These are phyloP conservation scores for Solanum acaule DNA, from an alignment of 257 asterid species.

Conservation along the genomic window DNA sequence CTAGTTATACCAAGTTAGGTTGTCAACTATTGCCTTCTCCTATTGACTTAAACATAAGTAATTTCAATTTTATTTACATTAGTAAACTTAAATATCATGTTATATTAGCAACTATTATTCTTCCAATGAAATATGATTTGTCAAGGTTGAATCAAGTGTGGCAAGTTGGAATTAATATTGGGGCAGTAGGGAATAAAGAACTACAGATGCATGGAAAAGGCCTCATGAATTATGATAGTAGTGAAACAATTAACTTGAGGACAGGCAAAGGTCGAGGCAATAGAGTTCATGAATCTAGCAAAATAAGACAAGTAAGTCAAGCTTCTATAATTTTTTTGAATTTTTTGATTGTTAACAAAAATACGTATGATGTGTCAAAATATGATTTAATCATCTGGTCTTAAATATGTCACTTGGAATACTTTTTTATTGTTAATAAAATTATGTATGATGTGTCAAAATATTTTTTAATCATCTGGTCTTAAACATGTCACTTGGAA, in stretches of 20 bases:
- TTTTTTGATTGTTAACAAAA: neutral
- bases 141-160: conserved; percentile 28
- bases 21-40: conserved; percentile 28
- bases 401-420: too few species aligned
- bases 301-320: conserved; percentile 27
- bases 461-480: neutral
- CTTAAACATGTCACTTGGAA: neutral
- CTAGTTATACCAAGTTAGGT: conserved; percentile 17
- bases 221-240: conserved; percentile 22
- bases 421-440: neutral
- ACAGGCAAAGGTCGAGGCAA: neutral
- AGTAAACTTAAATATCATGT: neutral
- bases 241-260: conserved; percentile 28
- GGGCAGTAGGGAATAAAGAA: neutral
- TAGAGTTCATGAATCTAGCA: neutral
- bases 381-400: neutral
- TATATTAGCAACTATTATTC: conserved; percentile 22
- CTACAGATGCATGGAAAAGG: conserved; percentile 28
- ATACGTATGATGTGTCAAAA: neutral
- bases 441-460: neutral
- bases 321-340: neutral
- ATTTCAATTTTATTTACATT: neutral
- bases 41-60: conserved; percentile 15
- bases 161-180: conserved; percentile 34
- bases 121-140: conserved; percentile 20